Conservation (phyloP, 2,329 filamentous ascomycete genomes). For the Pestalotiopsis sp. region DNA sequence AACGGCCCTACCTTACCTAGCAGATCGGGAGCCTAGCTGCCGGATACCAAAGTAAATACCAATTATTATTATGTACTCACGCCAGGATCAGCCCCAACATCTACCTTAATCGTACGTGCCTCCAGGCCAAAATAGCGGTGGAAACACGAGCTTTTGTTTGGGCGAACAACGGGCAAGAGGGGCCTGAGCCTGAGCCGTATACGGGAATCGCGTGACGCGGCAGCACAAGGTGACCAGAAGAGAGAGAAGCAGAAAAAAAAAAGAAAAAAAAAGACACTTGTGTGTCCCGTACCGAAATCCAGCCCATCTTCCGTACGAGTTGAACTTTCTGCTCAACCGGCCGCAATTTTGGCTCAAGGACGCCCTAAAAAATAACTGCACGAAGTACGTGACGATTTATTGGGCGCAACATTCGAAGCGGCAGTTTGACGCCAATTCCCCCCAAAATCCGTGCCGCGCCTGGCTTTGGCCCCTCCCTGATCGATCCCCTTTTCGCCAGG, state of each 20-base stretch:
- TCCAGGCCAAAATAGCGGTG: not conserved
- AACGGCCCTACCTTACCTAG: too few species aligned
- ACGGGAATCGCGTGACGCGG: not conserved
- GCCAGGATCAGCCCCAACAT: not conserved
- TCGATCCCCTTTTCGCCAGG: constrained; percentile 8
- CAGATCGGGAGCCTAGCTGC: too few species aligned
- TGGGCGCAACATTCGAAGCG: not conserved
- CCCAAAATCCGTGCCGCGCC: not conserved
- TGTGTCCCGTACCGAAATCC: not conserved
- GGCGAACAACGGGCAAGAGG: not conserved
- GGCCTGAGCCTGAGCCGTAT: not conserved
- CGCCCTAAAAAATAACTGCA: not conserved
- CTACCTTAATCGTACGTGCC: not conserved
- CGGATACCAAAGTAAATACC: too few species aligned
- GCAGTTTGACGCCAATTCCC: constrained; percentile 6
- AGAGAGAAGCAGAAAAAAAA: not conserved
- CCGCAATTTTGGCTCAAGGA: not conserved
- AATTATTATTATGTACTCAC: not conserved
- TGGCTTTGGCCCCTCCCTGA: constrained; percentile 10
- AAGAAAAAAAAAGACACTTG: not conserved
- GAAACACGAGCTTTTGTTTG: not conserved
- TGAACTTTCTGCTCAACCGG: not conserved
- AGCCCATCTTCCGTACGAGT: not conserved
- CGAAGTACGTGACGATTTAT: not conserved
- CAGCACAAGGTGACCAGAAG: not conserved